These are phyloP conservation scores for Pestalotiopsis sp. DNA, from an alignment of 2,329 filamentous ascomycete genomes.

Conservation along the genomic window DNA sequence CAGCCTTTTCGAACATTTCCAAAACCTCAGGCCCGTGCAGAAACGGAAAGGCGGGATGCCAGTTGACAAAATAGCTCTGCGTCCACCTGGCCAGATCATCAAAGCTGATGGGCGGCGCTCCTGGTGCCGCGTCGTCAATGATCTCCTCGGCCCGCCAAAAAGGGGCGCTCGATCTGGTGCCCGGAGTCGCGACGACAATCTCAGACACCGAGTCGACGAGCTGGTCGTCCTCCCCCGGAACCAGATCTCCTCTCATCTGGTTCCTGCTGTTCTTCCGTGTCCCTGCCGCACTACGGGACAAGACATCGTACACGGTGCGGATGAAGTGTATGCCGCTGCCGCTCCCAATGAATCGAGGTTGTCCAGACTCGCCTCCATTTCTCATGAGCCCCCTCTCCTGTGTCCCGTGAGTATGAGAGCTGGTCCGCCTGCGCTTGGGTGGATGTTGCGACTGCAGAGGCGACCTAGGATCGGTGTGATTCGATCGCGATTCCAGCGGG, in stretches of 20 bases:
- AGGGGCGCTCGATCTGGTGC: conserved; percentile 24
- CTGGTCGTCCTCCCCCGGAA: conserved; percentile 60
- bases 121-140: conserved; percentile 8
- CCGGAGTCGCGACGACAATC: conserved; percentile 7
- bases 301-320: conserved; percentile 52
- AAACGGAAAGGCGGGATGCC: conserved; percentile 60
- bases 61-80: conserved; percentile 56
- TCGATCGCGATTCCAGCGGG: not conserved
- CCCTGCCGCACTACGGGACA: conserved; percentile 33
- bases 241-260: conserved; percentile 40
- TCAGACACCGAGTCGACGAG: conserved; percentile 27
- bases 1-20: conserved; percentile 43
- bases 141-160: conserved; percentile 40
- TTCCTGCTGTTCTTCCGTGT: conserved; percentile 24
- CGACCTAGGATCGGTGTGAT: conserved; percentile 1
- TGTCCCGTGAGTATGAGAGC: not conserved
- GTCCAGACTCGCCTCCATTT: conserved; percentile 44
- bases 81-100: conserved; percentile 52
- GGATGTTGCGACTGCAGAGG: not conserved
- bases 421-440: conserved; percentile 1
- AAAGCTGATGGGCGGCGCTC: conserved; percentile 34
- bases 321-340: conserved; percentile 63
- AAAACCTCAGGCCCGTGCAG: conserved; percentile 55
- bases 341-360: conserved; percentile 57
- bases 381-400: conserved; percentile 47